phyloP scores from a whole-genome alignment of 129 eudicot genomes.

The Smallanthus sonchifolius region DNA sequence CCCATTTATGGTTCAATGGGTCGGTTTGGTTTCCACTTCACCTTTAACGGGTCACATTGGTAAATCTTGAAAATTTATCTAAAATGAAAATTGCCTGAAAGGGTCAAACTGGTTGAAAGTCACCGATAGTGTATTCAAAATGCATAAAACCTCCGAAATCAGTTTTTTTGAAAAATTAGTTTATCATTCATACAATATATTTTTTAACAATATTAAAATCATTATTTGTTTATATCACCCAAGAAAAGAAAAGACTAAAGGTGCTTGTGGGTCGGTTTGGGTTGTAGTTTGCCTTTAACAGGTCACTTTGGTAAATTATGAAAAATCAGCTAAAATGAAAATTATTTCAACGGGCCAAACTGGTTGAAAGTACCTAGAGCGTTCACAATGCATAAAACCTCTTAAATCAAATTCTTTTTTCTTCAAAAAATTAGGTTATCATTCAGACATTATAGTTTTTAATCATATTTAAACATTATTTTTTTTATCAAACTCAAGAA shows the following conservation, averaged over 20 bases:
- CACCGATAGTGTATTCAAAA: background rate
- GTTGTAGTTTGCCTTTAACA: no score
- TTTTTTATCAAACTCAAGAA: background rate
- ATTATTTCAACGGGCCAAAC: background rate
- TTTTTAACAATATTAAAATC: background rate
- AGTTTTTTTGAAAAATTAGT: no score
- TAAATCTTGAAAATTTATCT: background rate
- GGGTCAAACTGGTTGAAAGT: background rate
- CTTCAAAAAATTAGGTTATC: background rate
- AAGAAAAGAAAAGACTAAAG: background rate
- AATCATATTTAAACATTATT: background rate
- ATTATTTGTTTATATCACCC: background rate
- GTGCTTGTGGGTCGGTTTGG: background rate
- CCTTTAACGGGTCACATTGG: background rate
- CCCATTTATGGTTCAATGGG: background rate
- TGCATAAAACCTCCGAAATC: background rate
- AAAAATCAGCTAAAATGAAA: background rate
- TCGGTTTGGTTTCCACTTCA: background rate
- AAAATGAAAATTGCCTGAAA: background rate
- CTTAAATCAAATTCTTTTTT: background rate
- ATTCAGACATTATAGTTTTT: background rate
- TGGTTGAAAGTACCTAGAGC: background rate
- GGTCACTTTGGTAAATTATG: no score
- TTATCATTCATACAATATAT: background rate
- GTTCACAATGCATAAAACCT: background rate